Percentiles rank a stretch among this genome's conserved stretches.
These are phyloP conservation scores for Trametes meyenii DNA, from an alignment of 768 basidiomycete species.

Conservation along the genomic window DNA sequence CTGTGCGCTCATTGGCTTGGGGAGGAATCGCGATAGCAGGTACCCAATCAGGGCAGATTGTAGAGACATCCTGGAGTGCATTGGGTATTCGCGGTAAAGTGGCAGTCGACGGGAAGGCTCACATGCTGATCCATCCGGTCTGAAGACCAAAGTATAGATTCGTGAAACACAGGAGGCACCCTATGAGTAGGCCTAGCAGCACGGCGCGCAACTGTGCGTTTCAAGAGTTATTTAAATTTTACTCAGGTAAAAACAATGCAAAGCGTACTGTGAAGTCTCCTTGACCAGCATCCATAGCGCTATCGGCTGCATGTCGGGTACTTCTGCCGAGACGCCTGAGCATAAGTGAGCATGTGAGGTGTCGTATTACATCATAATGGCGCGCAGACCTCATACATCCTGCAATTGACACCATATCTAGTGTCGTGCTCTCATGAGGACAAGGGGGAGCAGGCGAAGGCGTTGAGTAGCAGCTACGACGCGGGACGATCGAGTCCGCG, in stretches of 20 bases:
- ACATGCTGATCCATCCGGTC: conserved; percentile 92
- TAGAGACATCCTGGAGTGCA: conserved; percentile 81
- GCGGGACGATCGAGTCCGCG: too few species aligned
- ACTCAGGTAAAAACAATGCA: neutral
- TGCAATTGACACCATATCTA: neutral
- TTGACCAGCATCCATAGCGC: conserved; percentile 19
- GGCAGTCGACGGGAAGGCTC: conserved; percentile 24
- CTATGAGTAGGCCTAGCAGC: conserved; percentile 77
- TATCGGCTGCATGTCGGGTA: conserved; percentile 6
- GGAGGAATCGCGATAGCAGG: conserved; percentile 75
- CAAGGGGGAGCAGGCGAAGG: neutral
- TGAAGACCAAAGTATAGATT: conserved; percentile 89
- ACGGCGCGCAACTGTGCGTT: conserved; percentile 52
- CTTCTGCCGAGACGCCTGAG: conserved; percentile 16
- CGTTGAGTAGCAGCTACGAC: neutral
- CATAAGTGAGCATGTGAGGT: neutral
- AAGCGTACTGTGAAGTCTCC: conserved; percentile 25
- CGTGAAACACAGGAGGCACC: conserved; percentile 88
- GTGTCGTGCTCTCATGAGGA: neutral
- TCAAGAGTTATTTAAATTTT: neutral
- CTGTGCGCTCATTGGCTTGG: conserved; percentile 78
- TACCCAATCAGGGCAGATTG: conserved; percentile 94
- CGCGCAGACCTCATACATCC: conserved; percentile 17
- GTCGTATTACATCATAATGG: too few species aligned
- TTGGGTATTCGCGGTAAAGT: neutral